phyloP scores from a whole-genome alignment of 768 basidiomycete genomes.

The Hericium erinaceus region DNA sequence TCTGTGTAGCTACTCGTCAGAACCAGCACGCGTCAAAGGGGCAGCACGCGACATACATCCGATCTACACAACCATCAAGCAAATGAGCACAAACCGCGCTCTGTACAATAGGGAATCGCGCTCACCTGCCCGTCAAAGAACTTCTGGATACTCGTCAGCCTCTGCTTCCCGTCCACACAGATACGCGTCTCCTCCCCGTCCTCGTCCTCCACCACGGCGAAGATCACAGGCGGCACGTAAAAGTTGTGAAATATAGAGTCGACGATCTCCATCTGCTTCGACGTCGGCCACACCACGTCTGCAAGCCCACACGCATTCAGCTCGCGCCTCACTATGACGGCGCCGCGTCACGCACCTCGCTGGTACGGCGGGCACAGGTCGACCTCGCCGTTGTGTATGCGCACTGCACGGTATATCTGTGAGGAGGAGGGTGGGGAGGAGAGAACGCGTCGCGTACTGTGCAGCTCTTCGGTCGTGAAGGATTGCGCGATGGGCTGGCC shows the following conservation, averaged over 20 bases:
- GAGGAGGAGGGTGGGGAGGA: not conserved
- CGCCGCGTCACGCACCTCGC: conserved; percentile 38
- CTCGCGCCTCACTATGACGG: not conserved
- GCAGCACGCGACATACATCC: conserved; percentile 33
- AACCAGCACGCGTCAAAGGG: conserved; percentile 10
- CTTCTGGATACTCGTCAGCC: conserved; percentile 37
- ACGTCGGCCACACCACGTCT: conserved; percentile 74
- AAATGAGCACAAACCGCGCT: not conserved
- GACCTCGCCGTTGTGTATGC: conserved; percentile 61
- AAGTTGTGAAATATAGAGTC: conserved; percentile 46
- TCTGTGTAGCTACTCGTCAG: conserved; percentile 31
- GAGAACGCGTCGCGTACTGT: not conserved
- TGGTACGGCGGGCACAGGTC: conserved; percentile 68
- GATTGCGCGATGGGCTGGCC: not conserved
- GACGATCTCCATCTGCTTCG: conserved; percentile 50
- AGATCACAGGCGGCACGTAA: conserved; percentile 44
- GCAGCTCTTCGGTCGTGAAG: not conserved
- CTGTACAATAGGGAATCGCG: not conserved
- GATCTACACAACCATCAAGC: conserved; percentile 28
- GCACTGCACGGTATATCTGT: conserved; percentile 25
- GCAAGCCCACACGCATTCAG: not conserved
- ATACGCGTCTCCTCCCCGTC: conserved; percentile 33
- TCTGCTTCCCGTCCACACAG: conserved; percentile 47
- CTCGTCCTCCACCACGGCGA: conserved; percentile 30
- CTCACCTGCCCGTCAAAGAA: conserved; percentile 39